These are phyloP conservation scores for Ascochyta viciae-villosae DNA, from an alignment of 2,329 filamentous ascomycete species.

Conservation along the genomic window DNA sequence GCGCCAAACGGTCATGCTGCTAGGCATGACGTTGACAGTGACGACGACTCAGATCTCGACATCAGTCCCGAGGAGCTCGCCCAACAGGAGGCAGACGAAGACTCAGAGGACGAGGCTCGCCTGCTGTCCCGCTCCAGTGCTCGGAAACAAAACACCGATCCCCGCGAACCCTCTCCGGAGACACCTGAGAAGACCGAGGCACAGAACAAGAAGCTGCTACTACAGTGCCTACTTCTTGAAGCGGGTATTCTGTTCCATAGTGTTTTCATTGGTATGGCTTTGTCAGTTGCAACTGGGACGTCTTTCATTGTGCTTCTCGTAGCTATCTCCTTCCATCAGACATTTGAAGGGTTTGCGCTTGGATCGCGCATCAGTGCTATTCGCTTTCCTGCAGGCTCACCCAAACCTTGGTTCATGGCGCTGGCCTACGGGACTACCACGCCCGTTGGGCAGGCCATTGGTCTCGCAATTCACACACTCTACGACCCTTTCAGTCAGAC, in stretches of 20 bases:
- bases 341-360: constrained; percentile 72
- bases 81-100: constrained; percentile 30
- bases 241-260: constrained; percentile 82
- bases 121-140: constrained; percentile 35
- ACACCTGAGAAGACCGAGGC: constrained; percentile 47
- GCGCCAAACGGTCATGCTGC: constrained; percentile 12
- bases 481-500: constrained; percentile 58
- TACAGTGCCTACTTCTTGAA: constrained; percentile 78
- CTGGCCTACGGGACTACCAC: constrained; percentile 68
- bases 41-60: constrained; percentile 45
- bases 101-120: constrained; percentile 42
- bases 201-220: constrained; percentile 66
- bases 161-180: constrained; percentile 22
- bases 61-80: constrained; percentile 47
- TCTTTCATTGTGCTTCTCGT: constrained; percentile 71
- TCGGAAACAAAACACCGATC: constrained; percentile 26
- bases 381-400: constrained; percentile 72
- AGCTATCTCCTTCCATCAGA: constrained; percentile 76
- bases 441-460: constrained; percentile 59
- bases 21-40: constrained; percentile 26
- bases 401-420: constrained; percentile 76
- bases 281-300: constrained; percentile 70
- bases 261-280: constrained; percentile 76
- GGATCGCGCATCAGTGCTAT: constrained; percentile 75
- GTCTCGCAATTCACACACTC: constrained; percentile 57